A percentile compares a stretch with the other conserved stretches of the same genome.
These are phyloP conservation scores for Wickerhamomyces bisporus DNA, from an alignment of 805 yeast species.

Conservation along the genomic window DNA sequence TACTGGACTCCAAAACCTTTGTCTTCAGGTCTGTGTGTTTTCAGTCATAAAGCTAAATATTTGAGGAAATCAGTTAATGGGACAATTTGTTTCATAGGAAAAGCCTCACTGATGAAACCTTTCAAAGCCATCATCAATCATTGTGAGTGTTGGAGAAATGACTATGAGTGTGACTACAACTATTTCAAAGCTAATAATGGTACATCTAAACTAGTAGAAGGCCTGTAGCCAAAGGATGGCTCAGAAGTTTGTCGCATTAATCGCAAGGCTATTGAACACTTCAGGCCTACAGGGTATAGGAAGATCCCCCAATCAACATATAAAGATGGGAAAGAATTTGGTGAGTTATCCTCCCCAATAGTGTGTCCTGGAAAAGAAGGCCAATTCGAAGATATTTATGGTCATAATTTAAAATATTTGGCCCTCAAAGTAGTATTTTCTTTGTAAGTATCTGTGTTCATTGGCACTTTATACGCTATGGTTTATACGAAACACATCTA, in stretches of 20 bases:
- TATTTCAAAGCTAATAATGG: conserved; percentile 68
- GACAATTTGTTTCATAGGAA: conserved; percentile 61
- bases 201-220: conserved; percentile 79
- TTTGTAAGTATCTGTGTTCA: no score
- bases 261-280: conserved; percentile 61
- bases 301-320: conserved; percentile 83
- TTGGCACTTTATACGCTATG: no score
- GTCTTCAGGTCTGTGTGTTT: conserved; percentile 49
- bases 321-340: conserved; percentile 71
- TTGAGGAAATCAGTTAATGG: conserved; percentile 53
- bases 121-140: conserved; percentile 50
- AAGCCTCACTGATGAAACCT: conserved; percentile 54
- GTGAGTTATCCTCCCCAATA: conserved; percentile 46
- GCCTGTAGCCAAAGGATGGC: conserved; percentile 63
- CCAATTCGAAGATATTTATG: conserved; percentile 55
- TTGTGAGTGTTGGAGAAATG: conserved; percentile 84
- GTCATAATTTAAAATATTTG: no score
- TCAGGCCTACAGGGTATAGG: conserved; percentile 90
- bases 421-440: no score
- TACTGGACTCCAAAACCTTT: conserved; percentile 56
- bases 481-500: no score
- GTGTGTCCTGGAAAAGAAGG: conserved; percentile 87
- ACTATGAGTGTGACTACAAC: conserved; percentile 93
- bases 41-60: conserved; percentile 65
- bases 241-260: conserved; percentile 53